Conservation (phyloP, 306 rosid genomes). For the Erythrophleum fordii region DNA sequence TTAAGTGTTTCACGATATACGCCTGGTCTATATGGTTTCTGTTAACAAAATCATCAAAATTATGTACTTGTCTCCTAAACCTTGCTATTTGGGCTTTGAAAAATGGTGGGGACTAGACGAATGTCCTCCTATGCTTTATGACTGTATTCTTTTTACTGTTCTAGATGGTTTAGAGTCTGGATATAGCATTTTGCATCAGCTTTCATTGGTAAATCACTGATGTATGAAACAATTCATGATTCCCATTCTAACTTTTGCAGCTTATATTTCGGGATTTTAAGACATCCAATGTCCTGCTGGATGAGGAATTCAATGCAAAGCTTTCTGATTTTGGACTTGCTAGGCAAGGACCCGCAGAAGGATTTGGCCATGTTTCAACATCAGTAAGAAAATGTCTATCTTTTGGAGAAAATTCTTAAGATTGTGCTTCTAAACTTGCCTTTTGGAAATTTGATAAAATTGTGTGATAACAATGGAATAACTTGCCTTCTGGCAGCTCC, state of each 20-base stretch:
- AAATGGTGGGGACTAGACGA: constrained; percentile 2
- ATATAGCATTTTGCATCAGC: constrained; percentile 31
- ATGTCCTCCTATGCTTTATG: neutral
- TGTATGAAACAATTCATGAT: constrained; percentile 39
- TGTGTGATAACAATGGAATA: constrained; percentile 27
- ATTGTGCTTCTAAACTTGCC: neutral
- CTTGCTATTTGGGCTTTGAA: constrained; percentile 21
- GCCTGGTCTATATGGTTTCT: neutral
- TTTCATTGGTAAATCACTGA: neutral
- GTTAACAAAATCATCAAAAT: neutral
- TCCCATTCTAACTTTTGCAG: constrained; percentile 58
- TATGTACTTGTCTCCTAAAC: neutral
- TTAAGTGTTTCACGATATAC: constrained; percentile 3
- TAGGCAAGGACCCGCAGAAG: constrained; percentile 91
- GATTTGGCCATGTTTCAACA: constrained; percentile 87
- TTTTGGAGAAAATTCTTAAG: constrained; percentile 13
- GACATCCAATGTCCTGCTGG: constrained; percentile 85
- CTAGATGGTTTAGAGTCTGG: constrained; percentile 18
- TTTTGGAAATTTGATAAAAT: constrained; percentile 13
- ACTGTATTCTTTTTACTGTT: constrained; percentile 25
- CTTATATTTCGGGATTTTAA: constrained; percentile 96
- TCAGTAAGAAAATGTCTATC: constrained; percentile 60
- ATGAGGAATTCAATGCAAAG: constrained; percentile 89
- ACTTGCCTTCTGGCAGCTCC: constrained; percentile 13
- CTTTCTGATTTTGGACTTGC: constrained; percentile 99